A percentile compares a stretch with the other conserved stretches of the same genome.
Evolutionary conservation across 106 monocot species (phyloP).

Genomic region (Iris macrosiphon): DNA sequence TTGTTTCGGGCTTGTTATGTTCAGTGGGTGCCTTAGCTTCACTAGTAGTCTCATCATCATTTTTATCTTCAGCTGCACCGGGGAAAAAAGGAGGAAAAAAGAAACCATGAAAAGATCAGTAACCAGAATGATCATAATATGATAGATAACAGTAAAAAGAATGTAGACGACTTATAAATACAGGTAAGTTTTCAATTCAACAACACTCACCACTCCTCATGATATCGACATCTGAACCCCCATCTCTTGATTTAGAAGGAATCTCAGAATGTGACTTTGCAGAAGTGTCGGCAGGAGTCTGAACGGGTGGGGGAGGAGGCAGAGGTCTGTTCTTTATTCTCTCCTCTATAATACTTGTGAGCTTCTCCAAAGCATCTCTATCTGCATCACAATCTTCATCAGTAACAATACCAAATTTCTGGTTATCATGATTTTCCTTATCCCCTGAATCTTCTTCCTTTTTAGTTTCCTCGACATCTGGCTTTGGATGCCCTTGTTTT

Average conservation of each 20-base stretch:
- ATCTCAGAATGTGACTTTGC: constrained; percentile 48
- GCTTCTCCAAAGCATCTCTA: constrained; percentile 66
- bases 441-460: constrained; percentile 45
- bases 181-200: background rate
- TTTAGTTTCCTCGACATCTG: constrained; percentile 23
- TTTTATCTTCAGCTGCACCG: constrained; percentile 57
- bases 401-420: constrained; percentile 85
- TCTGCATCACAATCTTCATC: constrained; percentile 79
- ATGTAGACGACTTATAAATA: too few species aligned
- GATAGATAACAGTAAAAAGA: too few species aligned
- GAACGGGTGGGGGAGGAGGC: constrained; percentile 63
- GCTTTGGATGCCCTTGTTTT: constrained; percentile 39
- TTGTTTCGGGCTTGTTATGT: constrained; percentile 48
- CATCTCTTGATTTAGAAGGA: constrained; percentile 58
- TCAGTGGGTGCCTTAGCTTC: constrained; percentile 43
- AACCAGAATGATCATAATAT: too few species aligned
- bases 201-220: constrained; percentile 44
- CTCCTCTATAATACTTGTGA: constrained; percentile 72
- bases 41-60: constrained; percentile 63
- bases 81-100: background rate
- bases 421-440: constrained; percentile 52
- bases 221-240: constrained; percentile 50
- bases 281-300: constrained; percentile 22
- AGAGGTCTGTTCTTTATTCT: constrained; percentile 69
- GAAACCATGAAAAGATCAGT: background rate